Conservation (phyloP, 2,329 filamentous ascomycete species). For the Fusarium zealandicum region DNA sequence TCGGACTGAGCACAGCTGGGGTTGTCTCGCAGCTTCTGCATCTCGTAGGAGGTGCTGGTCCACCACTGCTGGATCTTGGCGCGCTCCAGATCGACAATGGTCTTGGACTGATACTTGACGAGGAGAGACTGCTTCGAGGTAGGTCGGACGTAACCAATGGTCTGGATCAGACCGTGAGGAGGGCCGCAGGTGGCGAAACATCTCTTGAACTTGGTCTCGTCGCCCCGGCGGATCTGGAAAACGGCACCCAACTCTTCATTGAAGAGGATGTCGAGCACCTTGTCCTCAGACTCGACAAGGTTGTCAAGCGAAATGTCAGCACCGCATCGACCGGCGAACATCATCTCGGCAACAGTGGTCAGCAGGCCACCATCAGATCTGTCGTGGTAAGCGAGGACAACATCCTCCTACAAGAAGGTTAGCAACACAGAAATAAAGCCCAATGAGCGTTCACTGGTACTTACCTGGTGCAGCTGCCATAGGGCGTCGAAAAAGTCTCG, state of each 20-base stretch:
- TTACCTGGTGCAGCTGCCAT: conserved; percentile 60
- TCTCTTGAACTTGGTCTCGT: conserved; percentile 84
- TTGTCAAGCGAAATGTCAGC: conserved; percentile 84
- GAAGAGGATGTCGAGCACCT: conserved; percentile 82
- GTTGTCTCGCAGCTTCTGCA: conserved; percentile 92
- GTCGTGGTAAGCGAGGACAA: conserved; percentile 93
- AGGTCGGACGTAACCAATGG: conserved; percentile 78
- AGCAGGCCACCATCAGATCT: conserved; percentile 91
- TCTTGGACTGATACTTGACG: conserved; percentile 73
- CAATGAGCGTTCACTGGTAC: not conserved
- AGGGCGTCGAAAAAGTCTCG: conserved; percentile 93
- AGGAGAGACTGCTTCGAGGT: conserved; percentile 76
- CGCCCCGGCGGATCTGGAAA: conserved; percentile 88
- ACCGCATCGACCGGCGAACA: conserved; percentile 93
- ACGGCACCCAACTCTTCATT: conserved; percentile 96
- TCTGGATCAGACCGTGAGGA: conserved; percentile 80
- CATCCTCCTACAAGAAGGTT: conserved; percentile 49
- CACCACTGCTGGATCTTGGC: conserved; percentile 84
- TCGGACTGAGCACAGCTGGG: conserved; percentile 86
- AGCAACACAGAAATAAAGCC: not conserved
- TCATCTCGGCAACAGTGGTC: conserved; percentile 94
- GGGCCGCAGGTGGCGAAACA: conserved; percentile 92
- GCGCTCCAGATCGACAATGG: conserved; percentile 74
- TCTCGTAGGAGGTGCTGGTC: conserved; percentile 86
- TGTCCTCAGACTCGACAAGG: conserved; percentile 67